Evolutionary conservation across 179 eudicot species (phyloP).

Genomic region (Amaranthus tricolor): DNA sequence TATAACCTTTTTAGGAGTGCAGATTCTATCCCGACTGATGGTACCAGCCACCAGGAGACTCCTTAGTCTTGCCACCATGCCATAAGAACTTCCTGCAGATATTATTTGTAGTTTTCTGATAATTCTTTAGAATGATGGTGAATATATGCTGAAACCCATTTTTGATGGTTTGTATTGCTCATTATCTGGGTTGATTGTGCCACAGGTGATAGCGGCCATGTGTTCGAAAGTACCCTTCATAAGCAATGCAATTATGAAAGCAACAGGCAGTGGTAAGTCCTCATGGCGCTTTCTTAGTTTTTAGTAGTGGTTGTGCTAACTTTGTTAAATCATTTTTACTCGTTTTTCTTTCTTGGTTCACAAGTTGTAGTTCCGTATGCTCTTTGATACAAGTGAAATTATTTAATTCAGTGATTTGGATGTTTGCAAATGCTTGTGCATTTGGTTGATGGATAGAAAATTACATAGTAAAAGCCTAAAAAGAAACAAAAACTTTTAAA

Average conservation of each 20-base stretch:
- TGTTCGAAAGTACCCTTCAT: constrained; percentile 86
- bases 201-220: constrained; percentile 89
- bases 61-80: too few relatives aligned
- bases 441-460: neutral
- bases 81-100: too few relatives aligned
- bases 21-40: too few relatives aligned
- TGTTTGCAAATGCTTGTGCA: neutral
- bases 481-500: neutral
- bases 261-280: constrained; percentile 75
- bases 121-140: neutral
- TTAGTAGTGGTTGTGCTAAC: constrained; percentile 3
- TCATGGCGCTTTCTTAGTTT: constrained; percentile 6
- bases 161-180: constrained; percentile 6
- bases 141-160: constrained; percentile 3
- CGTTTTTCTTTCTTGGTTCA: neutral
- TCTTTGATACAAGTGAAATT: neutral
- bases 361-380: neutral
- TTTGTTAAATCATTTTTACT: neutral
- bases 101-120: neutral
- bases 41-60: too few relatives aligned
- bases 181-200: constrained; percentile 2
- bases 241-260: constrained; percentile 85
- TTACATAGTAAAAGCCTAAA: neutral
- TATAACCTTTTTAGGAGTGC: too few relatives aligned
- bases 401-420: neutral